phyloP scores from a whole-genome alignment of 176 grass and related monocot genomes.

The Triticum aestivum region DNA sequence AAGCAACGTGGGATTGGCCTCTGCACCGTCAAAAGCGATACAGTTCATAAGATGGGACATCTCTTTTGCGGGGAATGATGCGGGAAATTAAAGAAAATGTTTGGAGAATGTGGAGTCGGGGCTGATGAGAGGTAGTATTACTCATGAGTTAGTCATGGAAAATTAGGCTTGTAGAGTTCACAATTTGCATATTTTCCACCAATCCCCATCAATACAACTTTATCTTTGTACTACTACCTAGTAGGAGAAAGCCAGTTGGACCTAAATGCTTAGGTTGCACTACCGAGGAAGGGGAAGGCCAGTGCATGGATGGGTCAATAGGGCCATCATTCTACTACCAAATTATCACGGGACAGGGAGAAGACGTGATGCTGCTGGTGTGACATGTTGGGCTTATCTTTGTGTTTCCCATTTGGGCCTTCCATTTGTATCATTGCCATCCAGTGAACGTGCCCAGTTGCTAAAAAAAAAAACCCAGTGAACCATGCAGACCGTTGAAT shows the following conservation, averaged over 20 bases:
- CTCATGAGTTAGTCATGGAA: background rate
- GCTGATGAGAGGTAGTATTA: background rate
- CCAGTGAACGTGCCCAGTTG: background rate
- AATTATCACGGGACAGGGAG: constrained; percentile 26
- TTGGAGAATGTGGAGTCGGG: background rate
- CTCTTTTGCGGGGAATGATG: background rate
- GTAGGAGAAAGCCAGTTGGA: constrained; percentile 10
- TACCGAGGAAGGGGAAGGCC: background rate
- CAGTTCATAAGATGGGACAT: background rate
- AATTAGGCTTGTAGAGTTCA: background rate
- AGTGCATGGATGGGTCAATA: constrained; percentile 3
- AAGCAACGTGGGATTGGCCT: too few species aligned
- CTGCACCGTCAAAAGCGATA: background rate
- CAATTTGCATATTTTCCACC: constrained; percentile 8
- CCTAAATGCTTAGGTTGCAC: constrained; percentile 37
- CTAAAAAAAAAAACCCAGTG: too few species aligned
- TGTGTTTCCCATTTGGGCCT: constrained; percentile 43
- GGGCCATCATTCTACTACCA: constrained; percentile 29
- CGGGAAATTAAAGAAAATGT: background rate
- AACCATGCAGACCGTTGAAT: background rate
- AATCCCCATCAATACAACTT: constrained; percentile 18
- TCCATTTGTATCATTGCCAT: constrained; percentile 8
- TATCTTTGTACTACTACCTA: background rate
- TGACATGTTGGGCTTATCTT: constrained; percentile 49
- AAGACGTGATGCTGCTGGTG: constrained; percentile 44